A percentile compares a stretch with the other conserved stretches of the same genome.
These are phyloP conservation scores for Penicillium sp. DNA, from an alignment of 2,329 filamentous ascomycete genomes.

Conservation along the genomic window DNA sequence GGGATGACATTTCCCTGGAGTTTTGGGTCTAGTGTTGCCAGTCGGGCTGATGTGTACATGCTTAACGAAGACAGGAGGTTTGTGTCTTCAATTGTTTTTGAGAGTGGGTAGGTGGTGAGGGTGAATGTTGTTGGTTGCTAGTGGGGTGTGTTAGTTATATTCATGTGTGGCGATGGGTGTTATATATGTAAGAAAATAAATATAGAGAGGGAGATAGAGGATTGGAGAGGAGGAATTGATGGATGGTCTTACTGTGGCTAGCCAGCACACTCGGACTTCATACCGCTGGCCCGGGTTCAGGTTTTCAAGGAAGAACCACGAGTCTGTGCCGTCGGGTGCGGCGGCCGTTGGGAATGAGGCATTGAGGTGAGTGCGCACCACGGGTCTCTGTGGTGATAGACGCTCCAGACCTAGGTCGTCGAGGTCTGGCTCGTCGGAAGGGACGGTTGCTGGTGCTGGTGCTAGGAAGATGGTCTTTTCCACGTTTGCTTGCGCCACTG, in stretches of 20 bases:
- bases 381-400: slow-evolving; percentile 59
- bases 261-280: slow-evolving; percentile 91
- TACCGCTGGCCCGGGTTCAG: slow-evolving; percentile 74
- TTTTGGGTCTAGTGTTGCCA: slow-evolving; percentile 29
- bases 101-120: slow-evolving; percentile 64
- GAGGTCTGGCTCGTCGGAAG: slow-evolving; percentile 57
- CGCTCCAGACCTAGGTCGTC: slow-evolving; percentile 62
- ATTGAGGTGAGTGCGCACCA: slow-evolving; percentile 63
- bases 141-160: slow-evolving; percentile 14
- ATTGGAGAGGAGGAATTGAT: neutral
- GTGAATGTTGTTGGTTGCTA: slow-evolving; percentile 85
- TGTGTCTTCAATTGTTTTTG: slow-evolving; percentile 61
- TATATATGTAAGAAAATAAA: neutral
- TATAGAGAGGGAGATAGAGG: neutral
- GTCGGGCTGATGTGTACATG: slow-evolving; percentile 58
- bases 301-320: slow-evolving; percentile 76
- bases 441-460: slow-evolving; percentile 59
- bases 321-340: slow-evolving; percentile 58
- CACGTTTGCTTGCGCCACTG: slow-evolving; percentile 63
- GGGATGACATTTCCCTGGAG: slow-evolving; percentile 19
- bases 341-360: slow-evolving; percentile 65
- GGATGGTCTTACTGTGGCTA: slow-evolving; percentile 69
- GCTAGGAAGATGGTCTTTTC: slow-evolving; percentile 89
- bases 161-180: neutral
- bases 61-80: slow-evolving; percentile 65